These are phyloP conservation scores for Termitomyces sp. DNA, from an alignment of 768 basidiomycete genomes.

Conservation along the genomic window DNA sequence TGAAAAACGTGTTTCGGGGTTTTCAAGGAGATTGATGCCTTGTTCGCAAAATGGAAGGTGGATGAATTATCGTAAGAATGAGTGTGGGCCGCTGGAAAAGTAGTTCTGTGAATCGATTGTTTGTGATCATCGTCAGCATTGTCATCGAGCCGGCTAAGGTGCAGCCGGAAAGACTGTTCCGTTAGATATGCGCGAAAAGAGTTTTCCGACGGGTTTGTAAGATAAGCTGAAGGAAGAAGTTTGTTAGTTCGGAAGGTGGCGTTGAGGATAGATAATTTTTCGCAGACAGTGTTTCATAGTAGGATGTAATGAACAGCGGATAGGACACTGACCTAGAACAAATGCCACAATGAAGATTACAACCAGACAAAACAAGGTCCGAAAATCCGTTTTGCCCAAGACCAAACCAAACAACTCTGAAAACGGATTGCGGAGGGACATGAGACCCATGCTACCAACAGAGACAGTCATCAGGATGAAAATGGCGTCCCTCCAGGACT, in stretches of 20 bases:
- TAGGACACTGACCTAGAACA: constrained; percentile 58
- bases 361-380: constrained; percentile 66
- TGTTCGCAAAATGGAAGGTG: constrained; percentile 85
- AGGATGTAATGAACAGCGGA: neutral
- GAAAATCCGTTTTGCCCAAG: constrained; percentile 58
- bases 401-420: constrained; percentile 47
- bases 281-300: neutral
- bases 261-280: neutral
- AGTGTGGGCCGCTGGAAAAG: constrained; percentile 23
- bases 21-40: constrained; percentile 87
- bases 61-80: constrained; percentile 35
- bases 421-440: constrained; percentile 56
- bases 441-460: constrained; percentile 56
- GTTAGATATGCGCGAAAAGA: constrained; percentile 95
- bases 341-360: constrained; percentile 66
- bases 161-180: constrained; percentile 95
- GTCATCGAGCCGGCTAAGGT: constrained; percentile 83
- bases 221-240: constrained; percentile 61
- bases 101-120: constrained; percentile 24
- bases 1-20: constrained; percentile 89
- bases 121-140: constrained; percentile 50
- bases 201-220: constrained; percentile 91
- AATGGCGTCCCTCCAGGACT: constrained; percentile 43
- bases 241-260: constrained; percentile 12
- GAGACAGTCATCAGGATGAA: constrained; percentile 64